A percentile compares a stretch with the other conserved stretches of the same genome.
These are phyloP conservation scores for Aspergillus arachidicola DNA, from an alignment of 2,329 filamentous ascomycete genomes.

Conservation along the genomic window DNA sequence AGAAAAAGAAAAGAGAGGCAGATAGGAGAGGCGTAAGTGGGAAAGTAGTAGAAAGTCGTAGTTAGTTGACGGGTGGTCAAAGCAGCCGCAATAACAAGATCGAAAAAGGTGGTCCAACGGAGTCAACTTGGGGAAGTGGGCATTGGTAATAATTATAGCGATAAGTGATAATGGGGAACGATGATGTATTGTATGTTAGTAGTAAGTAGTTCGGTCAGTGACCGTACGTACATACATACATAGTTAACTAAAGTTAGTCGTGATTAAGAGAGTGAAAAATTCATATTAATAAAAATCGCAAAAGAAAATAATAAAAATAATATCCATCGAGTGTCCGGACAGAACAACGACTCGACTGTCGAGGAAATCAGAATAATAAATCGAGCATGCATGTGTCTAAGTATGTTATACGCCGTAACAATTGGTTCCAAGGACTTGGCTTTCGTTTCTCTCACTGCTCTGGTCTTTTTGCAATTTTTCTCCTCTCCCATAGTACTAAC, in stretches of 20 bases:
- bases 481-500: neutral
- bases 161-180: constrained; percentile 14
- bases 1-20: neutral
- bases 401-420: constrained; percentile 3
- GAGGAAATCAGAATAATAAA: constrained; percentile 2
- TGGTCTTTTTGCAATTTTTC: constrained; percentile 6
- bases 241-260: neutral
- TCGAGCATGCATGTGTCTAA: constrained; percentile 7
- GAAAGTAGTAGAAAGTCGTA: constrained; percentile 2
- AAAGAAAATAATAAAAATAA: constrained; percentile 8
- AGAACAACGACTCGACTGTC: neutral
- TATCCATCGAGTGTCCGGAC: neutral
- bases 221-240: neutral
- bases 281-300: neutral
- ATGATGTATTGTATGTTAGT: constrained; percentile 13
- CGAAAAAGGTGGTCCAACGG: constrained; percentile 2
- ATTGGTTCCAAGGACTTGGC: constrained; percentile 1
- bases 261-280: constrained; percentile 4
- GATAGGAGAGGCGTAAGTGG: constrained; percentile 3
- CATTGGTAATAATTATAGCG: constrained; percentile 7
- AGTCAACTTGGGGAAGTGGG: constrained; percentile 2
- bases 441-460: neutral
- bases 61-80: neutral
- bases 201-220: constrained; percentile 2
- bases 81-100: constrained; percentile 1